These are phyloP conservation scores for Rhizopogon vinicolor DNA, from an alignment of 768 basidiomycete genomes.

Conservation along the genomic window DNA sequence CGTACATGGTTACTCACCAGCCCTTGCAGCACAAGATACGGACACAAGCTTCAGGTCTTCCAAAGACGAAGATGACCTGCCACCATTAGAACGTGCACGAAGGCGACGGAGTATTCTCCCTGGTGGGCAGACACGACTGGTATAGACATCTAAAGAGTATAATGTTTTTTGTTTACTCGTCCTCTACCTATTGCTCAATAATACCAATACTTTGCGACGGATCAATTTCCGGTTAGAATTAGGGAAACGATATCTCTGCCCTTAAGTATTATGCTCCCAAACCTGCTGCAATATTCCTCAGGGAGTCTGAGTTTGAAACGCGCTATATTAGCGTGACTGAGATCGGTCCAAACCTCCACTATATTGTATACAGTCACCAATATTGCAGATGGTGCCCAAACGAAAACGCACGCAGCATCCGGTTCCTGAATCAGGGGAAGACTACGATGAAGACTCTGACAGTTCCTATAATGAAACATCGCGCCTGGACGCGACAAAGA, in stretches of 20 bases:
- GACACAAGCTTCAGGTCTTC: constrained; percentile 16
- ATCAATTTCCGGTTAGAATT: neutral
- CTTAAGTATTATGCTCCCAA: too few relatives aligned
- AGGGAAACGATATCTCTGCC: neutral
- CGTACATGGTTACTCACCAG: constrained; percentile 4
- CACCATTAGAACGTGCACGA: constrained; percentile 68
- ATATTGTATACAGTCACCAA: neutral
- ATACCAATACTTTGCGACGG: neutral
- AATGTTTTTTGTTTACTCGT: neutral
- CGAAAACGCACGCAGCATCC: constrained; percentile 15
- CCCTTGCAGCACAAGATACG: constrained; percentile 17
- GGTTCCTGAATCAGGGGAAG: constrained; percentile 10
- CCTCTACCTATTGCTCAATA: neutral
- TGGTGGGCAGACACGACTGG: constrained; percentile 24
- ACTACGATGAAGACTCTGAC: constrained; percentile 15
- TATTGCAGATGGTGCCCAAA: constrained; percentile 21
- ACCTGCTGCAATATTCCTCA: too few relatives aligned
- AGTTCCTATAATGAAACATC: constrained; percentile 13
- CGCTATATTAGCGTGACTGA: too few relatives aligned
- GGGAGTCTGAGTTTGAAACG: neutral
- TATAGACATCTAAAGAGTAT: constrained; percentile 1
- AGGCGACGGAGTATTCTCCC: constrained; percentile 39
- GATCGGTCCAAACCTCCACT: too few relatives aligned
- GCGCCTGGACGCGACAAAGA: constrained; percentile 1
- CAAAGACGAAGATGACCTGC: constrained; percentile 51